phyloP scores from a whole-genome alignment of 805 yeast genomes.

The Cyberlindnera meyerae region DNA sequence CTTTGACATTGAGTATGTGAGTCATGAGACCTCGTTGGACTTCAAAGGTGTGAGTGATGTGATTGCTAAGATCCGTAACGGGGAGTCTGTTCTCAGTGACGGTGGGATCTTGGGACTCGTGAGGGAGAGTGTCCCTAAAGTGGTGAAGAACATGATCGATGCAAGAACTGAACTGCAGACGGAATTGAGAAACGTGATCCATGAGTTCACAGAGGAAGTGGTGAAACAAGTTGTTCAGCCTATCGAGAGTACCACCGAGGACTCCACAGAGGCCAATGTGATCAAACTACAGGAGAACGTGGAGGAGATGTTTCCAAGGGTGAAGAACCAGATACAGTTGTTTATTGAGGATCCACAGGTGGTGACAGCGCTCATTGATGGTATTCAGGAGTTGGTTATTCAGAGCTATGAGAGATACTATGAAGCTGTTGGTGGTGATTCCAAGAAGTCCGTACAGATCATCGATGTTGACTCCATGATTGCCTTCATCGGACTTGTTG shows the following conservation, averaged over 20 bases:
- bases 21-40: slow-evolving; percentile 72
- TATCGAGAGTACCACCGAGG: slow-evolving; percentile 23
- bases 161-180: slow-evolving; percentile 67
- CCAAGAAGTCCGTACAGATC: slow-evolving; percentile 38
- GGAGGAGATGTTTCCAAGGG: slow-evolving; percentile 49
- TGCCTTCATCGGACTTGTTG: slow-evolving; percentile 38
- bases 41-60: slow-evolving; percentile 68
- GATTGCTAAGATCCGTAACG: slow-evolving; percentile 35
- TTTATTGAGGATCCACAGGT: slow-evolving; percentile 55
- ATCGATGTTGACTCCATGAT: slow-evolving; percentile 63
- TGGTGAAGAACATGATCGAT: slow-evolving; percentile 78
- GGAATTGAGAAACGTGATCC: slow-evolving; percentile 67
- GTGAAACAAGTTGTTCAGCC: slow-evolving; percentile 46
- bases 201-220: slow-evolving; percentile 52
- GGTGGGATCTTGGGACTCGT: slow-evolving; percentile 42
- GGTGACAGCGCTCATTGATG: slow-evolving; percentile 50
- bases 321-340: slow-evolving; percentile 45
- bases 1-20: slow-evolving; percentile 74
- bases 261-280: slow-evolving; percentile 30
- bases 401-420: slow-evolving; percentile 55
- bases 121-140: slow-evolving; percentile 69
- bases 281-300: slow-evolving; percentile 44
- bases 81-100: slow-evolving; percentile 21
- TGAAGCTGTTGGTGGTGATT: slow-evolving; percentile 22
- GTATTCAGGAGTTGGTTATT: slow-evolving; percentile 56